Conservation (phyloP, 1,284 basidiomycete genomes). For the Fomitopsis betulina region DNA sequence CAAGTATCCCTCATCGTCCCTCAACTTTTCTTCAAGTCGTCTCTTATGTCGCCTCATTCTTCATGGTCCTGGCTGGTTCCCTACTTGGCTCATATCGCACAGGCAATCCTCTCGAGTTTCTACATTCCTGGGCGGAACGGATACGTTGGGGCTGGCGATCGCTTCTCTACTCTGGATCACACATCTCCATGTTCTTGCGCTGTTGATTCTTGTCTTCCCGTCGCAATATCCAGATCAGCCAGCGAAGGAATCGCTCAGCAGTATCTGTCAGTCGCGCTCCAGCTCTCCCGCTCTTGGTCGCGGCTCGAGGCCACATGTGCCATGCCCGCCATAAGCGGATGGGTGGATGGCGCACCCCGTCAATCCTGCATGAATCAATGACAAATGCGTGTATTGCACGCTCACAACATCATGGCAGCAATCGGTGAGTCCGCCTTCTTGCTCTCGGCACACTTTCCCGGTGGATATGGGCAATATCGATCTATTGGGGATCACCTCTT, state of each 20-base stretch:
- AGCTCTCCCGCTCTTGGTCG: background rate
- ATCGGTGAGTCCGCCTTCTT: background rate
- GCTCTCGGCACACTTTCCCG: background rate
- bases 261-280: background rate
- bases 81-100: background rate
- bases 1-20: background rate
- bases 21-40: background rate
- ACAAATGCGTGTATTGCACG: background rate
- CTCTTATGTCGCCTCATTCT: background rate
- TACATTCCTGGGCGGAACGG: background rate
- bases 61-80: background rate
- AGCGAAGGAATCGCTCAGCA: background rate
- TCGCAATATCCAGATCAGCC: background rate
- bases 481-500: background rate
- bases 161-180: background rate
- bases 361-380: background rate
- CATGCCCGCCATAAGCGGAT: background rate
- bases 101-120: background rate
- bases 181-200: background rate
- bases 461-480: background rate
- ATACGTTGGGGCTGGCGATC: background rate
- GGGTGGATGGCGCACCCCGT: background rate
- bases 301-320: background rate
- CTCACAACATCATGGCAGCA: background rate
- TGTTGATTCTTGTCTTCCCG: background rate